These are phyloP conservation scores for Punctularia strigosozonata DNA, from an alignment of 768 basidiomycete species.

Conservation along the genomic window DNA sequence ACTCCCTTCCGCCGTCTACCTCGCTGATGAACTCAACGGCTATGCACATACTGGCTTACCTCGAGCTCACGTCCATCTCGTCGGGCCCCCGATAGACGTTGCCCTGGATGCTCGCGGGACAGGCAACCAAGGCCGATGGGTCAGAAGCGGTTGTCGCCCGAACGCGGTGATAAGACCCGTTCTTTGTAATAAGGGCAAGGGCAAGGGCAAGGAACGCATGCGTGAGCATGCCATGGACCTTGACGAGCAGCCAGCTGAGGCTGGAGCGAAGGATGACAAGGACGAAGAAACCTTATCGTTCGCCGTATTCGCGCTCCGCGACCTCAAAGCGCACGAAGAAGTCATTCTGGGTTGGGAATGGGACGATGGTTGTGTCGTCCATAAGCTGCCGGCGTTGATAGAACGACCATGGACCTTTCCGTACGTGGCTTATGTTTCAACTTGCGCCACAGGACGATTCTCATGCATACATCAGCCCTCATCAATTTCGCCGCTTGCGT, in stretches of 20 bases:
- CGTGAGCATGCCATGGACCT: constrained; percentile 3
- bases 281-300: constrained; percentile 42
- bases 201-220: constrained; percentile 10
- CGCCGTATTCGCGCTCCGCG: constrained; percentile 68
- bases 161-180: constrained; percentile 35
- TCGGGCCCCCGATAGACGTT: constrained; percentile 67
- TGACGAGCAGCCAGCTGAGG: constrained; percentile 8
- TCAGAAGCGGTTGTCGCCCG: constrained; percentile 45
- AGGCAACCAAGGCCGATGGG: constrained; percentile 53
- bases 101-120: constrained; percentile 70
- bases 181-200: constrained; percentile 19
- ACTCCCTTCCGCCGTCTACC: constrained; percentile 55
- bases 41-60: constrained; percentile 76
- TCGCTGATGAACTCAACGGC: constrained; percentile 74
- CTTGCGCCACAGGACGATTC: constrained; percentile 4
- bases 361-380: constrained; percentile 86
- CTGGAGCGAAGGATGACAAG: constrained; percentile 5
- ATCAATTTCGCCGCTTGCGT: constrained; percentile 40
- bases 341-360: constrained; percentile 92
- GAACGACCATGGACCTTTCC: constrained; percentile 13
- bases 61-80: constrained; percentile 70
- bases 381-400: constrained; percentile 60
- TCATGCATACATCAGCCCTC: constrained; percentile 22
- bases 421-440: constrained; percentile 1
- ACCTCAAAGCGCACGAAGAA: constrained; percentile 72